Conservation (phyloP, 176 grass and related monocot species). For the Raddia distichophylla region DNA sequence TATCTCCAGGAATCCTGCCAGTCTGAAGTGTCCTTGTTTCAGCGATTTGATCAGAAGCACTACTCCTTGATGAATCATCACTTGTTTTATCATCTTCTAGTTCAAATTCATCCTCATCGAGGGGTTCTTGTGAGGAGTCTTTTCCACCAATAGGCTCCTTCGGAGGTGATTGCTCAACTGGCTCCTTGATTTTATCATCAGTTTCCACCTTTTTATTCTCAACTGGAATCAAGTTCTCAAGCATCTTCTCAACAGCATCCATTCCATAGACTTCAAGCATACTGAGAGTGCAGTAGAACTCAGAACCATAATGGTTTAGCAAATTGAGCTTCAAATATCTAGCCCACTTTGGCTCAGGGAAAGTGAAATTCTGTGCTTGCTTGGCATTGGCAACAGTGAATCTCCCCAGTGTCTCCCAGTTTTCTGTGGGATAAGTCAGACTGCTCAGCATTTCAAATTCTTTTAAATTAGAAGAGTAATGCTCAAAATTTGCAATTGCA, state of each 20-base stretch:
- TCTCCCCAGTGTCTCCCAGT: conserved; percentile 78
- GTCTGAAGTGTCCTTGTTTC: conserved; percentile 69
- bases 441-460: conserved; percentile 84
- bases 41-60: conserved; percentile 49
- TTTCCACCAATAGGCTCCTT: conserved; percentile 55
- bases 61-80: conserved; percentile 42
- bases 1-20: conserved; percentile 91
- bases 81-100: conserved; percentile 58
- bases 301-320: conserved; percentile 89
- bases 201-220: conserved; percentile 68
- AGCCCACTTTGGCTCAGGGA: conserved; percentile 84
- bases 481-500: conserved; percentile 93
- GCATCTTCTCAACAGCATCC: conserved; percentile 97
- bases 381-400: conserved; percentile 81
- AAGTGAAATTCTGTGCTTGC: conserved; percentile 66
- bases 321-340: conserved; percentile 90
- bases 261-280: conserved; percentile 91
- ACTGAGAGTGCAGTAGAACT: conserved; percentile 94
- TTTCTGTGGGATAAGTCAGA: conserved; percentile 79
- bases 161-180: conserved; percentile 45
- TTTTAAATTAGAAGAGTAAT: conserved; percentile 89
- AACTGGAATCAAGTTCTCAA: conserved; percentile 90
- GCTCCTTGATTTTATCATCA: conserved; percentile 54
- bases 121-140: conserved; percentile 45
- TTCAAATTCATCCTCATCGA: conserved; percentile 63